Percentiles rank a stretch among this genome's conserved stretches.
Evolutionary conservation across 805 yeast species (phyloP).

Genomic region (Babjeviella inositovora): DNA sequence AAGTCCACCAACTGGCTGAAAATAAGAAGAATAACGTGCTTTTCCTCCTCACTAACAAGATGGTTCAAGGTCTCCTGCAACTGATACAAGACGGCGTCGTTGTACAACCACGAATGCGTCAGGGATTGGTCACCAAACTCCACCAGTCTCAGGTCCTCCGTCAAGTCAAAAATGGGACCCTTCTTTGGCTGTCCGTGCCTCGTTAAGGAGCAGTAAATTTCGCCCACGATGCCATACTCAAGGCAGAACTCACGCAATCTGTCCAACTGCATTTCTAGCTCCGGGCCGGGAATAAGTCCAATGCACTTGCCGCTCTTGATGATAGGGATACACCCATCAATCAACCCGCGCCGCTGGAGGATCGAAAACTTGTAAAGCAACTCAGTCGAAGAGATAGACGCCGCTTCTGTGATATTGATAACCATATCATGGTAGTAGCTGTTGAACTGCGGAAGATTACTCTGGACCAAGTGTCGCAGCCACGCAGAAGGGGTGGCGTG

Average conservation of each 20-base stretch:
- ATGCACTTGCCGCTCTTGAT: constrained; percentile 15
- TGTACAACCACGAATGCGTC: too few species aligned
- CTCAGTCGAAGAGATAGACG: constrained; percentile 12
- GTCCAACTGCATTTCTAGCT: constrained; percentile 34
- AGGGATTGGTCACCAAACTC: too few species aligned
- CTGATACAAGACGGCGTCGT: too few species aligned
- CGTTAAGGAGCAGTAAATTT: too few species aligned
- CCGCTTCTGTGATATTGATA: constrained; percentile 20
- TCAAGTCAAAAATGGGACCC: too few species aligned
- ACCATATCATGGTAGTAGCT: constrained; percentile 4
- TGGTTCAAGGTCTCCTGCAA: too few species aligned
- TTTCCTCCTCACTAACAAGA: neutral
- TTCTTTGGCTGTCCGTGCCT: too few species aligned
- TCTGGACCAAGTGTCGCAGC: neutral
- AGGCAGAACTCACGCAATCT: constrained; percentile 13
- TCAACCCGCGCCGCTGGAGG: constrained; percentile 21
- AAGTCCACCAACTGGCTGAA: constrained; percentile 17
- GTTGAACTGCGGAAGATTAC: neutral
- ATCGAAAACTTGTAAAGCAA: constrained; percentile 15
- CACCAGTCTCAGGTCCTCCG: too few species aligned
- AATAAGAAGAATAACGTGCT: constrained; percentile 4
- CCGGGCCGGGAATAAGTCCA: constrained; percentile 32
- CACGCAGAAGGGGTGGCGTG: constrained; percentile 1
- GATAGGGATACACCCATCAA: constrained; percentile 38
- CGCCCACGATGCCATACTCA: constrained; percentile 10